Evolutionary conservation across 495 filamentous ascomycete species (phyloP), one percentile per base, ranked within the genome.

Genomic region (Bathelium albidoporum): DNA sequence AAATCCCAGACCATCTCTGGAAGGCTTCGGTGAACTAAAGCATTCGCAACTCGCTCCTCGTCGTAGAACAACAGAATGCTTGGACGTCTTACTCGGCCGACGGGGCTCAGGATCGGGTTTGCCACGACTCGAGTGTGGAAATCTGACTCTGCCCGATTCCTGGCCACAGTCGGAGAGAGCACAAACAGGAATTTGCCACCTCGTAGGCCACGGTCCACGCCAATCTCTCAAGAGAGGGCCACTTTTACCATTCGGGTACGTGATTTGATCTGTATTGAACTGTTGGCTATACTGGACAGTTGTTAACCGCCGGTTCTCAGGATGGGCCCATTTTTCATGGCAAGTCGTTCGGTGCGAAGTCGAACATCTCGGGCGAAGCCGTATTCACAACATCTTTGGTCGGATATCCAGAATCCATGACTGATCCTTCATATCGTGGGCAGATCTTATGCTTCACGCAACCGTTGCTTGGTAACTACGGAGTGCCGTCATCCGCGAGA

Each of bases 391-490:
- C 90, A 61, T 93, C 89, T 31, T 81, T 92, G 63, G 92, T 96
- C 64, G 91, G 90, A 64, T 98, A 98, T 73, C 94, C 94, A 65
- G 95, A 98, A 79, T 96, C 93, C 52, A 85, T 99, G 84, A 97
- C 94, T 72, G 95, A 97, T 71, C 95, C 94, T 43, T 97, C 94
- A 32, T 99, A 99, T 81, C 91, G 95, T 68, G 95, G 95, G 52
- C 95, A 99, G 79, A 97, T 97, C 63, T 80, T 96, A 69, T 93
- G 97, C 71, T 96, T 99, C 81, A 99, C 94, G 61, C 90, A 95
- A 73, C 94, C 94, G n/a, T 79, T 99, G 66, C 96, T 99, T 74
- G 94, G 94, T 67, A 99, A 99, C 80, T 99, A 99, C 72, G 94
- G 94, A 69, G 91, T 96, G 1, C 91, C 91, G 2, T 90, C 89